These are phyloP conservation scores for Tricholoma sp. DNA, from an alignment of 768 basidiomycete genomes.

Conservation along the genomic window DNA sequence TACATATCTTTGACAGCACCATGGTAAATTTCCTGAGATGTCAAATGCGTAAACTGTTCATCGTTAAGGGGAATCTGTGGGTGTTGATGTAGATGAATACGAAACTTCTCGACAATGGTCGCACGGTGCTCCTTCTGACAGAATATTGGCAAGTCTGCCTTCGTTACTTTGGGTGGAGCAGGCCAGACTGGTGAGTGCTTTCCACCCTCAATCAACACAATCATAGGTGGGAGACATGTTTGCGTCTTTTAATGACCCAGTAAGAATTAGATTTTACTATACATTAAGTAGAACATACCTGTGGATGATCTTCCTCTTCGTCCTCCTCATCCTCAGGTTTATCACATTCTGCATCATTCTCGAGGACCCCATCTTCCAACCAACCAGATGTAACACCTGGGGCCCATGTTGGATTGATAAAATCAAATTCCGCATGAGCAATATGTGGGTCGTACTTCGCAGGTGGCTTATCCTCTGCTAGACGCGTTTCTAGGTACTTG, in stretches of 20 bases:
- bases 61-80: conserved; percentile 15
- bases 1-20: conserved; percentile 17
- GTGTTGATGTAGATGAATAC: conserved; percentile 16
- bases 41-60: conserved; percentile 2
- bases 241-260: not conserved
- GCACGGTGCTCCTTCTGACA: conserved; percentile 12
- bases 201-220: conserved; percentile 7
- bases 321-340: conserved; percentile 3
- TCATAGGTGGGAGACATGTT: conserved; percentile 10
- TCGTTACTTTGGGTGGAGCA: conserved; percentile 4
- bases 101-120: conserved; percentile 12
- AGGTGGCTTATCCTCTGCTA: conserved; percentile 19
- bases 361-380: conserved; percentile 12
- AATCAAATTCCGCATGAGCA: conserved; percentile 13
- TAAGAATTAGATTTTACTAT: too few species aligned
- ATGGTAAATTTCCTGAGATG: conserved; percentile 5
- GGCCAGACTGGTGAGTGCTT: conserved; percentile 4
- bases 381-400: conserved; percentile 13
- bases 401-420: conserved; percentile 22
- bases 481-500: conserved; percentile 16
- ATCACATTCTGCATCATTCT: conserved; percentile 5
- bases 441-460: conserved; percentile 13
- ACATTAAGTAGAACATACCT: too few species aligned
- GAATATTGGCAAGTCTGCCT: conserved; percentile 6
- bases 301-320: not conserved